These are phyloP conservation scores for Isatis tinctoria DNA, from an alignment of 345 rosid genomes.

Conservation along the genomic window DNA sequence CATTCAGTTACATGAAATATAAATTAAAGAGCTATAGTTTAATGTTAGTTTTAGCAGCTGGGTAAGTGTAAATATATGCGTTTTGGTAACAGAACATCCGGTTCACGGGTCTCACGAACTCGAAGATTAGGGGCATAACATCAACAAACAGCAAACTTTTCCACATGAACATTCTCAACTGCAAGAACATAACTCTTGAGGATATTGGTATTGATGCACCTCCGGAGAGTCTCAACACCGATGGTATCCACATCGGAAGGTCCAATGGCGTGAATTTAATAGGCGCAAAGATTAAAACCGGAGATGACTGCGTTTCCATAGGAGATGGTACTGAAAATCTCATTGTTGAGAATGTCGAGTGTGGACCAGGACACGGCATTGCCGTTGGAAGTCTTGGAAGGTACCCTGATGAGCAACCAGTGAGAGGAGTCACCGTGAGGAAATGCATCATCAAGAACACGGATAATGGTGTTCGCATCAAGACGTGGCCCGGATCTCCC, in stretches of 20 bases:
- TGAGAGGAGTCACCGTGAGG: slow-evolving; percentile 36
- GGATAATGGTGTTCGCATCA: slow-evolving; percentile 51
- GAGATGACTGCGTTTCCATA: slow-evolving; percentile 54
- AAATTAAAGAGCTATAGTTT: background rate
- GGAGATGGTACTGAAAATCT: slow-evolving; percentile 44
- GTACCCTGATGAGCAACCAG: slow-evolving; percentile 41
- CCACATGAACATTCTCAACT: slow-evolving; percentile 35
- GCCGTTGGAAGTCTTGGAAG: slow-evolving; percentile 58
- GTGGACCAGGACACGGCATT: slow-evolving; percentile 66
- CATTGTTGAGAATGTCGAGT: slow-evolving; percentile 22
- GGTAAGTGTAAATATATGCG: background rate
- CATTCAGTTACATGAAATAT: background rate
- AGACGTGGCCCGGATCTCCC: slow-evolving; percentile 50
- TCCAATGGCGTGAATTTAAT: slow-evolving; percentile 31
- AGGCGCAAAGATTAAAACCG: slow-evolving; percentile 32
- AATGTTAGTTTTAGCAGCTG: no score
- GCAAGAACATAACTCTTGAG: slow-evolving; percentile 40
- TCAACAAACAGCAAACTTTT: slow-evolving; percentile 46
- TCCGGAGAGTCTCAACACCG: slow-evolving; percentile 44
- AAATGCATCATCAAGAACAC: slow-evolving; percentile 39
- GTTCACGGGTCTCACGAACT: slow-evolving; percentile 14
- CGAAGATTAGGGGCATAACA: slow-evolving; percentile 22
- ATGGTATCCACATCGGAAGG: slow-evolving; percentile 52
- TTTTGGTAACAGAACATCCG: slow-evolving; percentile 19
- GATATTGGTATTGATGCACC: slow-evolving; percentile 35